These are phyloP conservation scores for Fusarium albidum DNA, from an alignment of 2,329 filamentous ascomycete species.

Conservation along the genomic window DNA sequence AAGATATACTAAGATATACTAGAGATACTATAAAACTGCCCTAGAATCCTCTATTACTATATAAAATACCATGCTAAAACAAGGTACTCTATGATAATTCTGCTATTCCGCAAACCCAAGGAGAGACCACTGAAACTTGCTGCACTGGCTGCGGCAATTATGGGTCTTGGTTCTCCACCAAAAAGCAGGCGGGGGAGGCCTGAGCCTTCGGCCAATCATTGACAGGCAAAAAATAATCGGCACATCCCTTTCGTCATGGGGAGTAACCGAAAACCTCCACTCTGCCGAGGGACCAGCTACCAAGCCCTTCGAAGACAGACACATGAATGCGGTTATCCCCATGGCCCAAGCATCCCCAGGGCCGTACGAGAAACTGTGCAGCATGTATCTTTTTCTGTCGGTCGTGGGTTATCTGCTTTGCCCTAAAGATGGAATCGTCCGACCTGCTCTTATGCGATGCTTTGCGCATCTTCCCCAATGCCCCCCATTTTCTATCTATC, in stretches of 20 bases:
- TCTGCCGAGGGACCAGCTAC: conserved; percentile 39
- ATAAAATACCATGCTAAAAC: too few species aligned
- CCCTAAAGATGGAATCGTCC: background rate
- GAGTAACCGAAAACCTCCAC: conserved; percentile 43
- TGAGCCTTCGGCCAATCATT: conserved; percentile 22
- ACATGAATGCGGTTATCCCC: conserved; percentile 14
- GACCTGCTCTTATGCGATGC: background rate
- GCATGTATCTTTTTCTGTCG: conserved; percentile 18
- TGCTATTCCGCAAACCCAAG: too few species aligned
- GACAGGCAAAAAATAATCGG: conserved; percentile 41
- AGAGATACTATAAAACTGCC: too few species aligned
- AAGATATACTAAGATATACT: too few species aligned
- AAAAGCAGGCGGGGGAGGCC: conserved; percentile 10
- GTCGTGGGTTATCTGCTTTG: background rate
- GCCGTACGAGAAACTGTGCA: conserved; percentile 34
- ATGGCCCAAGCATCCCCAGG: conserved; percentile 9
- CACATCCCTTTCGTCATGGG: conserved; percentile 42
- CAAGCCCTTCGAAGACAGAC: too few species aligned
- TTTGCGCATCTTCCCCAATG: conserved; percentile 8
- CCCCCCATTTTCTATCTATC: conserved; percentile 9
- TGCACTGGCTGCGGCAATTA: conserved; percentile 10
- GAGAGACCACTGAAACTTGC: conserved; percentile 18
- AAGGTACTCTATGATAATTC: too few species aligned
- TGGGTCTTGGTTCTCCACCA: conserved; percentile 7
- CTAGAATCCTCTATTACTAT: too few species aligned